Conservation (phyloP, 768 basidiomycete genomes). For the Stropharia rugosoannulata region DNA sequence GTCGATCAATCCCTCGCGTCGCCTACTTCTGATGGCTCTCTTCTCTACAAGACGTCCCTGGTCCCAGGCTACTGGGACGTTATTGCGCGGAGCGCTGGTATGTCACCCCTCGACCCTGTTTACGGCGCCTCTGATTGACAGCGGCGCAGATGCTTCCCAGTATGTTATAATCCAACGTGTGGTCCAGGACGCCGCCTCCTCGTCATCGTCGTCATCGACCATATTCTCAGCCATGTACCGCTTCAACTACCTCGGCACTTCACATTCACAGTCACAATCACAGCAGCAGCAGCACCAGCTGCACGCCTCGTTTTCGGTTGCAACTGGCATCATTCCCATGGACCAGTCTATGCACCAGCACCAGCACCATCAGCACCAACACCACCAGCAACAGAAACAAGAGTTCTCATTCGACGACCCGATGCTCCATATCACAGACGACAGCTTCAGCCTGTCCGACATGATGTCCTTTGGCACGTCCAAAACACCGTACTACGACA, state of each 20-base stretch:
- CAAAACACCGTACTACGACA: constrained; percentile 7
- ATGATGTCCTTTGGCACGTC: constrained; percentile 9
- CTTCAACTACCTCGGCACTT: constrained; percentile 41
- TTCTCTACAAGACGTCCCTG: constrained; percentile 59
- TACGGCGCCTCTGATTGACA: constrained; percentile 4
- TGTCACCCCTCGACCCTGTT: constrained; percentile 15
- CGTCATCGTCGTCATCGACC: constrained; percentile 21
- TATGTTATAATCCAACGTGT: constrained; percentile 72
- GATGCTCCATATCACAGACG: constrained; percentile 19
- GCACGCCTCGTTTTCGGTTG: constrained; percentile 2
- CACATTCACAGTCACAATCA: constrained; percentile 6
- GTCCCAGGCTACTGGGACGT: constrained; percentile 67
- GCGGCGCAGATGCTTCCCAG: constrained; percentile 55
- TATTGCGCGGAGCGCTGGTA: constrained; percentile 56
- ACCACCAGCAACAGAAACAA: constrained; percentile 10
- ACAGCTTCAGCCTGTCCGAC: constrained; percentile 9
- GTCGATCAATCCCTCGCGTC: constrained; percentile 22
- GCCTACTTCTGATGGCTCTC: constrained; percentile 26
- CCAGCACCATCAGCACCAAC: no score
- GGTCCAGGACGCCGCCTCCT: constrained; percentile 31
- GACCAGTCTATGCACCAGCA: constrained; percentile 3
- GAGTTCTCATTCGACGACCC: constrained; percentile 16
- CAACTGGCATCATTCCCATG: constrained; percentile 7
- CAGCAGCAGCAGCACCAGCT: constrained; percentile 2
- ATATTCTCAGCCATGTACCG: constrained; percentile 61